A percentile compares a stretch with the other conserved stretches of the same genome.
phyloP scores from a whole-genome alignment of 805 yeast genomes.

The Candida quercuum region DNA sequence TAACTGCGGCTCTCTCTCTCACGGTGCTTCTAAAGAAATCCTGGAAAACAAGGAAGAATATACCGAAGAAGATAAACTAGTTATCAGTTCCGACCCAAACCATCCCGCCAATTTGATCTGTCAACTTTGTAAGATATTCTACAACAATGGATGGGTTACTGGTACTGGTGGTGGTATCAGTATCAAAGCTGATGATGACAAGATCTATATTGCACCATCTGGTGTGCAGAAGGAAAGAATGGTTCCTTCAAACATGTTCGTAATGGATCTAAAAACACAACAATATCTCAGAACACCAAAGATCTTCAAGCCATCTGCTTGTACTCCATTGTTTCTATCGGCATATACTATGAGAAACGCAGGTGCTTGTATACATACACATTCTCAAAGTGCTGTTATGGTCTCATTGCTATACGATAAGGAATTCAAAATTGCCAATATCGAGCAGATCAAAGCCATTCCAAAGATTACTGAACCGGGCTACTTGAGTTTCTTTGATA shows the following conservation, averaged over 20 bases:
- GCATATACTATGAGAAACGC: slow-evolving; percentile 62
- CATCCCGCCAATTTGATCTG: slow-evolving; percentile 81
- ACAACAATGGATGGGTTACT: slow-evolving; percentile 82
- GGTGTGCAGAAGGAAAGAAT: slow-evolving; percentile 93
- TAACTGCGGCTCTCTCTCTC: background rate
- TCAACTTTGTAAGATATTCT: slow-evolving; percentile 71
- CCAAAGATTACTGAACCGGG: slow-evolving; percentile 53
- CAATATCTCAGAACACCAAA: slow-evolving; percentile 57
- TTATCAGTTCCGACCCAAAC: slow-evolving; percentile 20
- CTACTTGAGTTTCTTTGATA: slow-evolving; percentile 65
- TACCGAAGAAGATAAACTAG: slow-evolving; percentile 10
- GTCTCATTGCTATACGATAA: slow-evolving; percentile 62
- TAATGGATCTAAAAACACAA: slow-evolving; percentile 50
- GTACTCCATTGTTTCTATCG: slow-evolving; percentile 83
- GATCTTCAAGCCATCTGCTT: slow-evolving; percentile 80
- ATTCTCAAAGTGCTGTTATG: slow-evolving; percentile 85
- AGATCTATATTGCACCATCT: slow-evolving; percentile 83
- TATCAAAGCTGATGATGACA: slow-evolving; percentile 43
- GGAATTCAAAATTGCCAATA: slow-evolving; percentile 70
- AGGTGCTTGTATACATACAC: slow-evolving; percentile 94
- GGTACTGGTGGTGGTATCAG: slow-evolving; percentile 97
- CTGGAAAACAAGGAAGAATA: background rate
- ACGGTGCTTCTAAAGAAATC: background rate
- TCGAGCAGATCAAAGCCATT: slow-evolving; percentile 91
- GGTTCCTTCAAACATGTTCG: slow-evolving; percentile 77